Conservation (phyloP, 176 grass and related monocot species). For the Oryza nivara region DNA sequence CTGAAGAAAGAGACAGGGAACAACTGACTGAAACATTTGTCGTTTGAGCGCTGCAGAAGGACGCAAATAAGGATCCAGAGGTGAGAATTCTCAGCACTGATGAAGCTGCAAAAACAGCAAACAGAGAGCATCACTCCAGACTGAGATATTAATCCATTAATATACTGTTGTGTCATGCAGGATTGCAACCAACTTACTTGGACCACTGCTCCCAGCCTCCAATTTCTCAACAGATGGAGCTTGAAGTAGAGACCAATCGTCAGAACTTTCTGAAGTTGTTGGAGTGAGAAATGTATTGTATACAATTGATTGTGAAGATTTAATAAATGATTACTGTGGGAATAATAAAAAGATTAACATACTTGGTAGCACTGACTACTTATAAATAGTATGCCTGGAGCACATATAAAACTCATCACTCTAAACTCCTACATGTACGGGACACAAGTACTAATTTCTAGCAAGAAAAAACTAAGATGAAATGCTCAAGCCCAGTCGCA, state of each 20-base stretch:
- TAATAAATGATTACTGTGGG: not conserved
- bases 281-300: not conserved
- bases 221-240: conserved; percentile 23
- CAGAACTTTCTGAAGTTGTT: not conserved
- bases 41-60: conserved; percentile 45
- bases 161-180: conserved; percentile 37
- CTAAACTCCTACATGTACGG: not conserved
- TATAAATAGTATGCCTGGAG: not conserved
- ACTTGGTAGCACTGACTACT: not conserved
- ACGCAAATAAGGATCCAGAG: conserved; percentile 34
- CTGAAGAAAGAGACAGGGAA: conserved; percentile 46
- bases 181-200: conserved; percentile 35
- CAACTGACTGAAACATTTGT: conserved; percentile 30
- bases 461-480: not conserved
- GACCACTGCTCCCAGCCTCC: conserved; percentile 23
- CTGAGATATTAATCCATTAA: conserved; percentile 11
- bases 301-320: not conserved
- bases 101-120: conserved; percentile 11
- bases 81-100: conserved; percentile 31
- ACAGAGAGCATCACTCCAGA: conserved; percentile 2
- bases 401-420: not conserved
- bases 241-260: conserved; percentile 24
- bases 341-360: not conserved
- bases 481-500: not conserved
- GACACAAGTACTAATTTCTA: not conserved